Evolutionary conservation across 768 basidiomycete genomes (phyloP).

Genomic region (Naganishia randhawae): DNA sequence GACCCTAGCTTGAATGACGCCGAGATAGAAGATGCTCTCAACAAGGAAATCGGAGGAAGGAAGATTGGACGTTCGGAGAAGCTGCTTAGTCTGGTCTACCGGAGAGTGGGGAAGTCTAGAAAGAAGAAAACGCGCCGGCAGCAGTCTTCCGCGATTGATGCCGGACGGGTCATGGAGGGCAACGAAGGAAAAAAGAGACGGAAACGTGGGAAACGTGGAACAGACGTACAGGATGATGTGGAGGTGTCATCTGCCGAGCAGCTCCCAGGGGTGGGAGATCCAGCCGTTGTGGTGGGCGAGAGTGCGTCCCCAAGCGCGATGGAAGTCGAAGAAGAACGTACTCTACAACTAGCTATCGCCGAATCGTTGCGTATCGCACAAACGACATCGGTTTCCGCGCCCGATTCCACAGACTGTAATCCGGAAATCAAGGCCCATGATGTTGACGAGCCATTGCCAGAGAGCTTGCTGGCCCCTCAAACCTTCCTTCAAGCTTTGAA

Average conservation of each 20-base stretch:
- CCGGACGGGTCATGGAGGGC: not conserved
- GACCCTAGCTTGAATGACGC: not conserved
- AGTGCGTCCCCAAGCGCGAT: not conserved
- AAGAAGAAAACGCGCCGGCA: not conserved
- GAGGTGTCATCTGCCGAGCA: not conserved
- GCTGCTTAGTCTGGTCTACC: conserved; percentile 46
- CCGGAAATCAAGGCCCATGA: conserved; percentile 8
- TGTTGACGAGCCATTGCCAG: conserved; percentile 6
- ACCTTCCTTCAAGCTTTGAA: not conserved
- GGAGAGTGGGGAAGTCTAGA: conserved; percentile 26
- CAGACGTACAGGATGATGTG: not conserved
- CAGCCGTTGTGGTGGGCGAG: not conserved
- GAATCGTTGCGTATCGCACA: not conserved
- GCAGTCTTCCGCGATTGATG: not conserved
- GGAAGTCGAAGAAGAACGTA: conserved; percentile 10
- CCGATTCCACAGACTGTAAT: not conserved
- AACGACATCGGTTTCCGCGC: too few species aligned
- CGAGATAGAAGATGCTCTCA: conserved; percentile 15
- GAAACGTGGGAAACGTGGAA: not conserved
- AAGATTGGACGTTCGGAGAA: conserved; percentile 40
- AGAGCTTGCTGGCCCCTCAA: not conserved
- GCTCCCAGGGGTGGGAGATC: too few species aligned
- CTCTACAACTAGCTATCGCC: conserved; percentile 23
- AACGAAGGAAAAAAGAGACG: not conserved
- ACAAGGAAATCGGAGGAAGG: conserved; percentile 6